A percentile compares a stretch with the other conserved stretches of the same genome.
These are phyloP conservation scores for Picea glauca DNA, from an alignment of 75 land plant species.

Conservation along the genomic window DNA sequence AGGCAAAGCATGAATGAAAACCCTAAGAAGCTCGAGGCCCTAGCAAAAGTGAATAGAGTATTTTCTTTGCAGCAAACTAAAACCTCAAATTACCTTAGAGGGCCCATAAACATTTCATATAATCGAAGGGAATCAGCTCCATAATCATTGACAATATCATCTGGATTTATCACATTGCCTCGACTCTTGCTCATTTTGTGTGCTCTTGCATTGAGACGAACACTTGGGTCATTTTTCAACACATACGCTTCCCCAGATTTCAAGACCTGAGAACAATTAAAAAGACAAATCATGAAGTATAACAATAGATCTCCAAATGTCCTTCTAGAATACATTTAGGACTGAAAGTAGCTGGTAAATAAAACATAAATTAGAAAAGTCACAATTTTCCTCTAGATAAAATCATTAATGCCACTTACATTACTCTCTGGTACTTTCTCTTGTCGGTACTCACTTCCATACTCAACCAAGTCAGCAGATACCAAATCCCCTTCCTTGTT, in stretches of 20 bases:
- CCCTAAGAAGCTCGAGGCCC: no score
- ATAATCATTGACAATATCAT: constrained; percentile 89
- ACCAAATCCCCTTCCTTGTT: constrained; percentile 57
- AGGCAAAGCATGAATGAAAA: no score
- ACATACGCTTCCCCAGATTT: constrained; percentile 81
- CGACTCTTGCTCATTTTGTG: constrained; percentile 98
- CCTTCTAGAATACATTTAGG: background rate
- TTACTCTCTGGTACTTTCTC: constrained; percentile 61
- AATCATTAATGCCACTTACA: constrained; percentile 25
- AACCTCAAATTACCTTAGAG: constrained; percentile 54
- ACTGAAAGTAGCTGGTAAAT: background rate
- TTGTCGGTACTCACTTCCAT: constrained; percentile 19
- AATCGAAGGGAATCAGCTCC: constrained; percentile 96
- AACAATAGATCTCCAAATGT: background rate
- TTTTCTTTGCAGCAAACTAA: no score
- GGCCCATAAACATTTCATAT: constrained; percentile 99
- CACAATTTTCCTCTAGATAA: background rate
- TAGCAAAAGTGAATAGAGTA: no score
- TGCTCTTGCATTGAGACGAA: constrained; percentile 67
- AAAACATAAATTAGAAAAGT: background rate
- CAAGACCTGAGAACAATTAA: constrained; percentile 44
- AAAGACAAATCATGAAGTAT: background rate
- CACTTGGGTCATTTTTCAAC: constrained; percentile 55
- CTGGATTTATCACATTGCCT: constrained; percentile 96
- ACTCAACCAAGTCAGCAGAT: constrained; percentile 56